A percentile compares a stretch with the other conserved stretches of the same genome.
phyloP scores from a whole-genome alignment of 2,329 filamentous ascomycete genomes.

The Ustilaginoidea virens region DNA sequence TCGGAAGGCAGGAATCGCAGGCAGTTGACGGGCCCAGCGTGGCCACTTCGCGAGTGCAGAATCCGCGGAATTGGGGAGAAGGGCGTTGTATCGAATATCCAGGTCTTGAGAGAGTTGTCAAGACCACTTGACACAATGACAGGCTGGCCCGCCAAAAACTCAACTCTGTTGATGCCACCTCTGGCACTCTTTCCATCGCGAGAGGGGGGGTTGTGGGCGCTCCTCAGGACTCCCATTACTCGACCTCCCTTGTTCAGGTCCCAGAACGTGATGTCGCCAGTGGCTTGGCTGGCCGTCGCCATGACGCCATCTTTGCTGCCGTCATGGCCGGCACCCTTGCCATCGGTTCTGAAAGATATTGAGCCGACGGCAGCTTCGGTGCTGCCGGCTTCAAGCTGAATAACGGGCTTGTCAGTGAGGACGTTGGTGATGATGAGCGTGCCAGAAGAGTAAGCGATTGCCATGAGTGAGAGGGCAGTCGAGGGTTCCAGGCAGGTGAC shows the following conservation, averaged over 20 bases:
- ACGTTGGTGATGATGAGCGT: constrained; percentile 70
- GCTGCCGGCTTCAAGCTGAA: constrained; percentile 52
- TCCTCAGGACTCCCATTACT: constrained; percentile 72
- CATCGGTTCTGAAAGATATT: constrained; percentile 84
- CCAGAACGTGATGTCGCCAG: constrained; percentile 89
- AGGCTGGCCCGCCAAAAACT: constrained; percentile 80
- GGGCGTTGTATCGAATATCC: constrained; percentile 89
- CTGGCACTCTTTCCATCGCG: constrained; percentile 37
- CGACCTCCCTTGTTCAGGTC: constrained; percentile 82
- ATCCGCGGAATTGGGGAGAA: constrained; percentile 78
- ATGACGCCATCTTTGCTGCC: constrained; percentile 79
- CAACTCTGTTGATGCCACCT: constrained; percentile 71
- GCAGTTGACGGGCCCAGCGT: constrained; percentile 71
- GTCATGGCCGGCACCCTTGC: constrained; percentile 74
- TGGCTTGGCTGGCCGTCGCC: constrained; percentile 69
- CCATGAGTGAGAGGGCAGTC: constrained; percentile 70
- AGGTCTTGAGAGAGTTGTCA: constrained; percentile 88
- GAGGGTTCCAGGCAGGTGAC: constrained; percentile 81
- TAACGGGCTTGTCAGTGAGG: constrained; percentile 55
- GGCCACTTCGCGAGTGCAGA: constrained; percentile 73
- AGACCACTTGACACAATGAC: constrained; percentile 80
- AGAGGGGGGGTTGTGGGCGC: constrained; percentile 69
- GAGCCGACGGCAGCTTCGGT: constrained; percentile 55
- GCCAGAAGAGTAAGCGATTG: constrained; percentile 74
- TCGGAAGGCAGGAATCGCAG: constrained; percentile 76